phyloP scores from a whole-genome alignment of 768 basidiomycete genomes.

The Collybia mongolica region DNA sequence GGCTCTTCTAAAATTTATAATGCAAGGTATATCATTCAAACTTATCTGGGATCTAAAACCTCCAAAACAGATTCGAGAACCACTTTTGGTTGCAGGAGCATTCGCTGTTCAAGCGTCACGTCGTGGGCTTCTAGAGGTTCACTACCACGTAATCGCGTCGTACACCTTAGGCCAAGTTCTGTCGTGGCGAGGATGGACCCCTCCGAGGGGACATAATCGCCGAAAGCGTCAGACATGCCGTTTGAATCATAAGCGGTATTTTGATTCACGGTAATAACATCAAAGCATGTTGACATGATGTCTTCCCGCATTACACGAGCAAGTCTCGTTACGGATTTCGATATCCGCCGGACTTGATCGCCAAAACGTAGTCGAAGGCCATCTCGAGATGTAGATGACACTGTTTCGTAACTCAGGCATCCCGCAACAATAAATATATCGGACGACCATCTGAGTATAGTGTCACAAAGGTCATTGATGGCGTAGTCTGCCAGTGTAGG shows the following conservation, averaged over 20 bases:
- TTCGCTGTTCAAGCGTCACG: constrained; percentile 51
- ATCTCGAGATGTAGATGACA: constrained; percentile 30
- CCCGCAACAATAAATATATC: constrained; percentile 69
- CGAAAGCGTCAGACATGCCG: constrained; percentile 46
- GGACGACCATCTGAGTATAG: constrained; percentile 69
- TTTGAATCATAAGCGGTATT: constrained; percentile 44
- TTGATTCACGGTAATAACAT: constrained; percentile 61
- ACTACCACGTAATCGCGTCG: constrained; percentile 41
- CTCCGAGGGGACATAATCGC: constrained; percentile 48
- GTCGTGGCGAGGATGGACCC: constrained; percentile 65
- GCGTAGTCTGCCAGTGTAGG: constrained; percentile 66
- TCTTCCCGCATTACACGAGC: constrained; percentile 69
- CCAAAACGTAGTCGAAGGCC: constrained; percentile 46
- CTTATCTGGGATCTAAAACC: constrained; percentile 32
- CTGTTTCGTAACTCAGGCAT: constrained; percentile 41
- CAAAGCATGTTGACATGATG: constrained; percentile 76
- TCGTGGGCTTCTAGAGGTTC: constrained; percentile 24
- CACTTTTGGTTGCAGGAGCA: constrained; percentile 72
- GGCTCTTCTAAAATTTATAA: background rate
- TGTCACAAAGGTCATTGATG: constrained; percentile 69
- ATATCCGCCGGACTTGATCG: constrained; percentile 64
- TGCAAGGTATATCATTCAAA: background rate
- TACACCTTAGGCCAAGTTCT: constrained; percentile 69
- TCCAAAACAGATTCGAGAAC: constrained; percentile 69
- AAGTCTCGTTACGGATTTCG: constrained; percentile 59